These are phyloP conservation scores for Colletotrichum eleusines DNA, from an alignment of 2,329 filamentous ascomycete species.

Conservation along the genomic window DNA sequence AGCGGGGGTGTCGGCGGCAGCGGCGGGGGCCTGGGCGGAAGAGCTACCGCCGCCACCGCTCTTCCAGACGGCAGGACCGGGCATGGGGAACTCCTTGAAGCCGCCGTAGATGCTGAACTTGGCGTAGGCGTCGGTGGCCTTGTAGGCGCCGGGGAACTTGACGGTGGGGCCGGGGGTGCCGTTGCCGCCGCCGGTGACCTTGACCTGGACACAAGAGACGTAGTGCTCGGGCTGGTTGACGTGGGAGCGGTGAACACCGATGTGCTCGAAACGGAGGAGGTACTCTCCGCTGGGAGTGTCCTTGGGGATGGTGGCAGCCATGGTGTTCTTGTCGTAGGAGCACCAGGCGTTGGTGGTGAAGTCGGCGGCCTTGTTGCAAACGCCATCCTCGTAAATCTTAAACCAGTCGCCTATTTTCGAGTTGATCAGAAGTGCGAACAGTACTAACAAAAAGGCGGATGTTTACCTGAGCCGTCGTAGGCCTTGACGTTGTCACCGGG, in stretches of 20 bases:
- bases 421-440: too few relatives aligned
- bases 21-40: not conserved
- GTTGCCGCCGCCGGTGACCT: slow-evolving; percentile 42
- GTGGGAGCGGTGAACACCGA: slow-evolving; percentile 47
- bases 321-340: slow-evolving; percentile 43
- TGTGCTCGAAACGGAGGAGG: slow-evolving; percentile 52
- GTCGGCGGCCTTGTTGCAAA: slow-evolving; percentile 43
- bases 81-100: slow-evolving; percentile 35
- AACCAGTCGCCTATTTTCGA: slow-evolving; percentile 43
- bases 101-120: slow-evolving; percentile 45
- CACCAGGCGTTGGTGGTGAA: slow-evolving; percentile 45
- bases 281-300: slow-evolving; percentile 53
- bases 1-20: not conserved
- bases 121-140: slow-evolving; percentile 44
- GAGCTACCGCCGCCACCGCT: not conserved
- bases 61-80: slow-evolving; percentile 26
- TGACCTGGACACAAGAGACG: slow-evolving; percentile 44
- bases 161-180: slow-evolving; percentile 44
- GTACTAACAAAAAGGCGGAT: too few relatives aligned
- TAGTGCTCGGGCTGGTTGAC: slow-evolving; percentile 45
- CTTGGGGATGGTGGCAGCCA: slow-evolving; percentile 51
- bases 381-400: slow-evolving; percentile 45
- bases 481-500: slow-evolving; percentile 45
- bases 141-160: slow-evolving; percentile 50
- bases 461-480: slow-evolving; percentile 45